Evolutionary conservation across 2,329 filamentous ascomycete genomes (phyloP), one percentile per base, ranked within the genome.

Genomic region (Ophiostoma pallidulum): DNA sequence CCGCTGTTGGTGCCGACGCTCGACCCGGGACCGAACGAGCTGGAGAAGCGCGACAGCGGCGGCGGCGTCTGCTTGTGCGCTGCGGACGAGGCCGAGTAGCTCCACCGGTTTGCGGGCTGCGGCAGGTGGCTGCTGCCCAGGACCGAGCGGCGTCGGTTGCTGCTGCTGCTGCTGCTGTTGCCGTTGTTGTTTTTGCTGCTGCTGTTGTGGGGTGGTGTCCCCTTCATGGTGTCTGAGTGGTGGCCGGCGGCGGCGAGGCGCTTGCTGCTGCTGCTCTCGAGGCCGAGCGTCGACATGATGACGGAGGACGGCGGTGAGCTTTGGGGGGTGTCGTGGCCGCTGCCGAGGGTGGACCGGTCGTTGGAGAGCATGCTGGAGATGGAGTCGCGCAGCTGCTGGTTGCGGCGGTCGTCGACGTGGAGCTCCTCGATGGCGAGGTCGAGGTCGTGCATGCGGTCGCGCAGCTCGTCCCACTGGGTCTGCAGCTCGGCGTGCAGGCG

Each of bases 321-420:
- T 39, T 81, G 79, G 0, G 83, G 83, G 0, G 83, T 86, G 29
- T 83, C 87, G 39, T 80, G 66, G 40, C 77, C 75, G 57, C 86
- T 91, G 52, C 75, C 81, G 9, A 77, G 67, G 3, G 82, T 77
- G 2, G 86, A 89, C 45, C 79, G 76, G 59, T 94, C 88, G 55
- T 86, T 86, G 2, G 87, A 94, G 4, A 94, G 72, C 64, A 96
- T 87, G 56, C 86, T 96, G 0, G 90, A 96, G 48, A 97, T 84
- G 0, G 91, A 96, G 63, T 97, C 91, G 40, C 91, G 79, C 41
- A 96, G 72, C 57, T 91, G 85, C 59, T 89, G 85, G 45, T 78
- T 80, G 54, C 74, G 76, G 12, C 32, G 33, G 44, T 69, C 70
- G 50, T 79, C 76, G 8, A 67, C 65, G 42, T 82, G 74, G 2